Evolutionary conservation across 2,329 filamentous ascomycete genomes (phyloP).

Genomic region (Cephalotrichum gorgonifer): DNA sequence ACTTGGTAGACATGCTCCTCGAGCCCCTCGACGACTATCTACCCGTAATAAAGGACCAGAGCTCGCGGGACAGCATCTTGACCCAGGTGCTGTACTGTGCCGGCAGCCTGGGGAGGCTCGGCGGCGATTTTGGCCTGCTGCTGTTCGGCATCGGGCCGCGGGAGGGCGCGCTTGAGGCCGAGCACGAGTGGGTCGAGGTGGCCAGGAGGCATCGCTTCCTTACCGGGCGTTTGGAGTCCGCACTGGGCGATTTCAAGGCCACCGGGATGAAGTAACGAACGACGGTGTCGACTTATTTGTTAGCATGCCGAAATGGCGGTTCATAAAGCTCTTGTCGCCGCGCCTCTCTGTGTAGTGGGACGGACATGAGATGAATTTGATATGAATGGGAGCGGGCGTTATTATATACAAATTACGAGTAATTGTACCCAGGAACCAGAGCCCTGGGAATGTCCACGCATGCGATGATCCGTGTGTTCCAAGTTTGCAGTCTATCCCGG

Average conservation of each 20-base stretch:
- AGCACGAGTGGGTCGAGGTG: constrained; percentile 74
- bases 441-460: too few species aligned
- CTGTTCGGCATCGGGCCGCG: constrained; percentile 43
- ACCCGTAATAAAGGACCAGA: constrained; percentile 69
- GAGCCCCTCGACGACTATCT: constrained; percentile 68
- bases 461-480: too few species aligned
- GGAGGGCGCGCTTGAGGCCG: constrained; percentile 10
- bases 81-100: constrained; percentile 93
- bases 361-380: too few species aligned
- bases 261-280: not conserved
- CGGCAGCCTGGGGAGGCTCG: constrained; percentile 77
- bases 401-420: too few species aligned
- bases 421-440: too few species aligned
- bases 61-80: constrained; percentile 73
- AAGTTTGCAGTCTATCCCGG: too few species aligned
- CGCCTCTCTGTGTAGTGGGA: too few species aligned
- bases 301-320: too few species aligned
- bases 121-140: constrained; percentile 86
- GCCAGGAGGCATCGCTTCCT: constrained; percentile 81
- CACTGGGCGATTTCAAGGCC: constrained; percentile 44
- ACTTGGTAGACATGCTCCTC: constrained; percentile 71
- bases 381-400: too few species aligned
- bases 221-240: constrained; percentile 66
- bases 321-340: too few species aligned
- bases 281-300: too few species aligned